A percentile compares a stretch with the other conserved stretches of the same genome.
These are phyloP conservation scores for Escovopsis sp. DNA, from an alignment of 2,329 filamentous ascomycete species.

Conservation along the genomic window DNA sequence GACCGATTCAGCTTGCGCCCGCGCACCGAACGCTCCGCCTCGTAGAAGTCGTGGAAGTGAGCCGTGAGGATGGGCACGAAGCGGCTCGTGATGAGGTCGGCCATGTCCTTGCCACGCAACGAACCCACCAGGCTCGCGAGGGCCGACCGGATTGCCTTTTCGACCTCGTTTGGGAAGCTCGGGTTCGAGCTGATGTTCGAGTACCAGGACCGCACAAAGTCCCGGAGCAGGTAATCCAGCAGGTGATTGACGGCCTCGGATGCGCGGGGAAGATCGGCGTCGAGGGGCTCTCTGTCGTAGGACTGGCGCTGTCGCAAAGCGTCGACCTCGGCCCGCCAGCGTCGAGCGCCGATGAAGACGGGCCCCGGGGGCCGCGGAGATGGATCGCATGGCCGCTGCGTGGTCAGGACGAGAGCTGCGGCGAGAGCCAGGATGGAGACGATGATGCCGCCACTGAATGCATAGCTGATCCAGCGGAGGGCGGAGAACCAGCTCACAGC, in stretches of 20 bases:
- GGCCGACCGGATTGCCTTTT: conserved; percentile 61
- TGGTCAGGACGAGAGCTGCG: conserved; percentile 39
- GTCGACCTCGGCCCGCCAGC: conserved; percentile 58
- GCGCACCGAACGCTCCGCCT: conserved; percentile 74
- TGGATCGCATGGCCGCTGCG: conserved; percentile 27
- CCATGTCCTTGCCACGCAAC: conserved; percentile 62
- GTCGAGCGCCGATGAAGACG: conserved; percentile 45
- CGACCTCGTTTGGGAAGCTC: conserved; percentile 74
- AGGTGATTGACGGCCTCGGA: conserved; percentile 69
- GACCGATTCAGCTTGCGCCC: conserved; percentile 78
- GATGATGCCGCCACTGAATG: conserved; percentile 57
- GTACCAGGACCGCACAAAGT: conserved; percentile 87
- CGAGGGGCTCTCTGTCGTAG: conserved; percentile 57
- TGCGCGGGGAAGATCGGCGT: conserved; percentile 60
- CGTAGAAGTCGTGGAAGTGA: conserved; percentile 81
- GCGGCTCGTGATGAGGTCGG: conserved; percentile 66
- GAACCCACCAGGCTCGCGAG: conserved; percentile 57
- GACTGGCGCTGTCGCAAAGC: conserved; percentile 49
- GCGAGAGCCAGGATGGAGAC: conserved; percentile 39
- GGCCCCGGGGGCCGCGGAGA: conserved; percentile 25
- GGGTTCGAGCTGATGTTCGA: conserved; percentile 66
- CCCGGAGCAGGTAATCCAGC: conserved; percentile 59
- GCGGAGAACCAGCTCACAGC: conserved; percentile 68
- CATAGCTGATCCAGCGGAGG: conserved; percentile 73
- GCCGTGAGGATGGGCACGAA: conserved; percentile 78